phyloP scores from a whole-genome alignment of 2,329 filamentous ascomycete genomes.

The Ceratocystis lukuohia region DNA sequence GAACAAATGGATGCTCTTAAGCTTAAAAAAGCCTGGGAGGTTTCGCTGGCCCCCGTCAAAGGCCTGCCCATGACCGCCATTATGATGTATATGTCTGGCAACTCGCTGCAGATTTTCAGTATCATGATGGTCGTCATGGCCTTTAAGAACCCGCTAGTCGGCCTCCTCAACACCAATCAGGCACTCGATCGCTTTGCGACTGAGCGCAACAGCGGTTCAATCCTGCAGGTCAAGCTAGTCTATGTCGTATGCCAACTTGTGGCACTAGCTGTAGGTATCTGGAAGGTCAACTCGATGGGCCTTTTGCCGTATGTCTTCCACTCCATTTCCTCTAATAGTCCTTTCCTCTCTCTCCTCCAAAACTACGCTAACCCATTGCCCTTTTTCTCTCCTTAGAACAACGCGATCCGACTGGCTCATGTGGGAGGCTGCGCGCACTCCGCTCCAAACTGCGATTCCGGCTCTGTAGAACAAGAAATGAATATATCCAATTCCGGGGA shows the following conservation, averaged over 20 bases:
- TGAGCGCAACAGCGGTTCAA: conserved; percentile 55
- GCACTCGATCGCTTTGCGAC: conserved; percentile 89
- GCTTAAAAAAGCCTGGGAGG: conserved; percentile 97
- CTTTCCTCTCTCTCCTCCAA: neutral
- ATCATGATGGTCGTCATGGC: conserved; percentile 99
- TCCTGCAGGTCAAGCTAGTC: conserved; percentile 72
- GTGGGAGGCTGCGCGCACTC: conserved; percentile 69
- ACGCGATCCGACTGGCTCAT: conserved; percentile 95
- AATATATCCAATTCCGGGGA: neutral
- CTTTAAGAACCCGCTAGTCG: conserved; percentile 90
- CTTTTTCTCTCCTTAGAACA: conserved; percentile 44
- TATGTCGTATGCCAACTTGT: conserved; percentile 80
- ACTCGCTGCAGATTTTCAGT: conserved; percentile 94
- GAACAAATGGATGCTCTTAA: conserved; percentile 92
- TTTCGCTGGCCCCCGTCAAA: conserved; percentile 86
- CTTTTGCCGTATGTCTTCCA: conserved; percentile 60
- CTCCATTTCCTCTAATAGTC: neutral
- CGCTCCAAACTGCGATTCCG: conserved; percentile 52
- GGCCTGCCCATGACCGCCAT: conserved; percentile 94
- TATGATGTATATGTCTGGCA: conserved; percentile 99
- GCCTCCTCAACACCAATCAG: conserved; percentile 66
- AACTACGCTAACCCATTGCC: conserved; percentile 16
- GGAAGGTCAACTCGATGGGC: conserved; percentile 96
- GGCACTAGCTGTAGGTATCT: conserved; percentile 72
- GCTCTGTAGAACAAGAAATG: conserved; percentile 31